Evolutionary conservation across 2,329 filamentous ascomycete genomes (phyloP).

Genomic region (Paracamarosporium sp.): DNA sequence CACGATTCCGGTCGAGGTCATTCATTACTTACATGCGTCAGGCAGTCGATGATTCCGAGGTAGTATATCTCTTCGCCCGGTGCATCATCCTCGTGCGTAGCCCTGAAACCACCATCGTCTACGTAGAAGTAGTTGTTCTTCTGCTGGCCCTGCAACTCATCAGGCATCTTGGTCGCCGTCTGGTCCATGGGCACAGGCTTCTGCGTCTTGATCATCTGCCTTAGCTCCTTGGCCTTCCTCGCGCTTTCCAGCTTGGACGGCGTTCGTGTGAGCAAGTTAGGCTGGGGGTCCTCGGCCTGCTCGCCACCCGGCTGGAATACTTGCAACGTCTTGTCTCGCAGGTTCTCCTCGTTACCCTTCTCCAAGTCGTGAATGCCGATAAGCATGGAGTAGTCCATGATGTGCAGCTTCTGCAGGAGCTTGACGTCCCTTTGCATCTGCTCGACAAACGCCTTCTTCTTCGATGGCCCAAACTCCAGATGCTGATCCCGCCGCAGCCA

Average conservation of each 20-base stretch:
- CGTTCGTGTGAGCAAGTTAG: conserved; percentile 80
- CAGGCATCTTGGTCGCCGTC: conserved; percentile 83
- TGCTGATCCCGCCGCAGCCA: conserved; percentile 88
- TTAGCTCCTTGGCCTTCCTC: conserved; percentile 86
- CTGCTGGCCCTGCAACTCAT: conserved; percentile 73
- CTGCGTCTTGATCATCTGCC: conserved; percentile 91
- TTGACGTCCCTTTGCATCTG: conserved; percentile 89
- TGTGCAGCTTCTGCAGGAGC: conserved; percentile 84
- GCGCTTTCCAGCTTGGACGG: conserved; percentile 93
- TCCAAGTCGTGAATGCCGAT: conserved; percentile 92
- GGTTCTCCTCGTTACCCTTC: conserved; percentile 92
- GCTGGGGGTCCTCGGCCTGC: conserved; percentile 56
- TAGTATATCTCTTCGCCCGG: conserved; percentile 96
- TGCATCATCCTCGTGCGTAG: conserved; percentile 87
- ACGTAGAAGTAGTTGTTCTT: conserved; percentile 86
- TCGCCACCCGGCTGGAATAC: conserved; percentile 90
- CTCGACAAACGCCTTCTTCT: conserved; percentile 85
- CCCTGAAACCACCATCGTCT: conserved; percentile 91
- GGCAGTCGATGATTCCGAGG: conserved; percentile 95
- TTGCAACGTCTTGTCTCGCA: conserved; percentile 86
- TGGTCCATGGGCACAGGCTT: conserved; percentile 92
- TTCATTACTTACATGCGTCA: conserved; percentile 82
- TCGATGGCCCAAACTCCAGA: conserved; percentile 86
- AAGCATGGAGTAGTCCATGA: conserved; percentile 98
- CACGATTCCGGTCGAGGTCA: background rate